Base-by-base conservation (phyloP, 495 filamentous ascomycete species). In the Penicillium crystallinum region DNA sequence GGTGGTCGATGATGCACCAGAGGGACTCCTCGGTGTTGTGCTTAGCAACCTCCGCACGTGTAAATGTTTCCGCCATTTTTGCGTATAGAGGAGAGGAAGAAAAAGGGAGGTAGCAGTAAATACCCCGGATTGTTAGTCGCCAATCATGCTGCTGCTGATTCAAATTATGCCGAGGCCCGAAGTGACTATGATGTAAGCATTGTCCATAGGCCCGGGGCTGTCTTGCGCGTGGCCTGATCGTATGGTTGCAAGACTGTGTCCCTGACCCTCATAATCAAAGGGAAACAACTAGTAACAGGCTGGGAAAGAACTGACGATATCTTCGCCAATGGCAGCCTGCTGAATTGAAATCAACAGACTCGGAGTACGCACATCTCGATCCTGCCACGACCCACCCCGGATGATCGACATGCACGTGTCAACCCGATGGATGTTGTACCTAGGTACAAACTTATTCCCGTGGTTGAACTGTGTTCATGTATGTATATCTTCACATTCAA, bases 1-100 rank as follows among this genome's bases (percentile, higher is more conserved):
- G 74, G 59, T 78, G 74, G 64, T 83, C 78, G 56, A 84, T 73
- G 27, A 80, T 74, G 47, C 82, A 75, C 80, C 81, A 83, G 46
- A 76, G 50, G 53, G 82, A 80, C 30, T 76, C 72, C 46, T 77
- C 68, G 29, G 72, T 75, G 56, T 73, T 79, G 69, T 83, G 80
- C 44, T 76, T 67, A 39, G 67, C 69, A 27, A 82, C 76, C 46
- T 82, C 77, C 40, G 59, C 73, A 45, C 73, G 73, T 38, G 68
- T 68, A 44, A 74, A 64, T 14, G 56, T 63, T 63, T 70, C 35
- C 14, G 64, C 46, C 67, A 70, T 70, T 15, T 39, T 59, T 52
- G 11, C 48, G 47, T 30, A n/a, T 23, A 40, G 33, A 19, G 15
- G 43, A 23, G 19, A 30, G 19, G 25, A 17, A 23, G 46, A 37